Evolutionary conservation across 176 grass and related monocot genomes (phyloP).

Genomic region (Cocos nucifera): DNA sequence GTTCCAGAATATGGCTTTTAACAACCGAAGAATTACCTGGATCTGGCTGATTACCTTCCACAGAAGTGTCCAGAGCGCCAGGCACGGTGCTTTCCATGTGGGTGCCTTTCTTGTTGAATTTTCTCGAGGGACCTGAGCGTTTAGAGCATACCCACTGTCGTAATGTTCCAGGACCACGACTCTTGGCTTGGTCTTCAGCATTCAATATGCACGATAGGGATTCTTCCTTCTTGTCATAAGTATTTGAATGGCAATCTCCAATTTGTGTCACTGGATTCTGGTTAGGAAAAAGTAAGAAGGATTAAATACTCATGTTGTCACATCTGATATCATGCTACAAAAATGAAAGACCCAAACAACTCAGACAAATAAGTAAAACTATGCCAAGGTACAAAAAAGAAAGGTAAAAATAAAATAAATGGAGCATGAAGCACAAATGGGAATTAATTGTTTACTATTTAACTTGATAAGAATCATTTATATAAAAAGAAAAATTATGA

Average conservation of each 20-base stretch:
- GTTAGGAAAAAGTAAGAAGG: neutral
- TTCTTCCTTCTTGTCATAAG: conserved; percentile 9
- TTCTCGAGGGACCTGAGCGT: neutral
- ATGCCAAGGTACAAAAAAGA: too few species aligned
- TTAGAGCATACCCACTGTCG: conserved; percentile 4
- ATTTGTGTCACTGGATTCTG: neutral
- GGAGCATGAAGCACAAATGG: neutral
- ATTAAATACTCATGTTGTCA: neutral
- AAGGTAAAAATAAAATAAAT: too few species aligned
- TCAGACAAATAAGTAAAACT: too few species aligned
- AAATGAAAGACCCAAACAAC: too few species aligned
- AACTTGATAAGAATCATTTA: too few species aligned
- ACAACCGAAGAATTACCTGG: conserved; percentile 33
- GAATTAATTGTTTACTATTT: too few species aligned
- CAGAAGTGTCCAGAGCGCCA: conserved; percentile 16
- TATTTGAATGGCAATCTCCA: neutral
- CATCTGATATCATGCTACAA: too few species aligned
- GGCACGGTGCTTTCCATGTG: neutral
- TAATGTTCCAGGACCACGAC: conserved; percentile 3
- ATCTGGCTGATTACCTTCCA: conserved; percentile 10
- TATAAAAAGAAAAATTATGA: too few species aligned
- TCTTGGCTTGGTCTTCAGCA: neutral
- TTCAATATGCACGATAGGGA: neutral
- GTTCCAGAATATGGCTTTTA: conserved; percentile 18
- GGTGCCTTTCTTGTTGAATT: neutral